These are phyloP conservation scores for Ilyonectria destructans DNA, from an alignment of 2,329 filamentous ascomycete genomes.

Conservation along the genomic window DNA sequence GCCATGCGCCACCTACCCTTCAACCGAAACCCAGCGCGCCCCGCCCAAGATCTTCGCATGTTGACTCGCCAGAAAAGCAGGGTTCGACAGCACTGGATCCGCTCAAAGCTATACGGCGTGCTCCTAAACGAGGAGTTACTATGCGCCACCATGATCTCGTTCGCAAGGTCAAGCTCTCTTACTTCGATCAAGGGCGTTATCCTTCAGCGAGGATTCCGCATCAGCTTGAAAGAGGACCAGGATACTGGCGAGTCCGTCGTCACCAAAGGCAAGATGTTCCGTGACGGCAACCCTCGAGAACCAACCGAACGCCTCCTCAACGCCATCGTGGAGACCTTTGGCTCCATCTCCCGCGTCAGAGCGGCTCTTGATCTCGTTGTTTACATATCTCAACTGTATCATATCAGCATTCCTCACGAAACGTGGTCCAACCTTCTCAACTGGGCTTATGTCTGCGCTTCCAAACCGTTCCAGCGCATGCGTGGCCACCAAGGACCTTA, in stretches of 20 bases:
- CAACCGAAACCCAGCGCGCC: slow-evolving; percentile 47
- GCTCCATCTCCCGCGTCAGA: slow-evolving; percentile 76
- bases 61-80: slow-evolving; percentile 46
- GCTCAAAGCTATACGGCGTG: slow-evolving; percentile 46
- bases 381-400: slow-evolving; percentile 73
- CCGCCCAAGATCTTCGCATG: slow-evolving; percentile 48
- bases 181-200: slow-evolving; percentile 55
- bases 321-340: slow-evolving; percentile 78
- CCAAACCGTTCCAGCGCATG: slow-evolving; percentile 55
- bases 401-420: slow-evolving; percentile 68
- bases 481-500: slow-evolving; percentile 55
- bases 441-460: slow-evolving; percentile 75
- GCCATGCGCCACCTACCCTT: slow-evolving; percentile 50
- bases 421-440: slow-evolving; percentile 79
- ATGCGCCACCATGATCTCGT: slow-evolving; percentile 61
- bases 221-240: slow-evolving; percentile 44
- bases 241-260: slow-evolving; percentile 45
- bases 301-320: slow-evolving; percentile 75
- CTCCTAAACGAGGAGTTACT: slow-evolving; percentile 58
- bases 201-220: slow-evolving; percentile 51
- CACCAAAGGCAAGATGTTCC: slow-evolving; percentile 58
- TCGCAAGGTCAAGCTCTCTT: slow-evolving; percentile 58
- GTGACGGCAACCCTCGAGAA: slow-evolving; percentile 66
- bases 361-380: slow-evolving; percentile 74
- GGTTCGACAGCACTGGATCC: slow-evolving; percentile 51